Evolutionary conservation across 75 land plant genomes (phyloP).

Genomic region (Pinus taeda): DNA sequence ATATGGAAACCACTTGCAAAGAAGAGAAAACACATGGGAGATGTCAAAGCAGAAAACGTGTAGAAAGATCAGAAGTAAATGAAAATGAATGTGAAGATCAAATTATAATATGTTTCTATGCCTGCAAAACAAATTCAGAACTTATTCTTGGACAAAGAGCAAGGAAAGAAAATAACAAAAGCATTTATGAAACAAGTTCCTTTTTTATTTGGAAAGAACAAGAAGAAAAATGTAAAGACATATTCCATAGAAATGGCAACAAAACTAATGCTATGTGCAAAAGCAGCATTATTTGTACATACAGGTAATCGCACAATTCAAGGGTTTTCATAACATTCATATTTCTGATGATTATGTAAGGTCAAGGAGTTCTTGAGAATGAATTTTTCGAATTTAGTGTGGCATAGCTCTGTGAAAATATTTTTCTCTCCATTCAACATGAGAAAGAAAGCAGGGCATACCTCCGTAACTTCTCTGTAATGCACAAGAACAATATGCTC

Average conservation of each 20-base stretch:
- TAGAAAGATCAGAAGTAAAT: slow-evolving; percentile 2
- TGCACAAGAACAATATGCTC: slow-evolving; percentile 98
- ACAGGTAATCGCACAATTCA: background rate
- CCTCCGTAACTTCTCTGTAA: slow-evolving; percentile 86
- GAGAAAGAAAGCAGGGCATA: slow-evolving; percentile 7
- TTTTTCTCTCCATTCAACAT: too few species aligned
- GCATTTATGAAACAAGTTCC: background rate
- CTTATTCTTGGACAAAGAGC: background rate
- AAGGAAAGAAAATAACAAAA: background rate
- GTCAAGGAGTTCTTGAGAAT: background rate
- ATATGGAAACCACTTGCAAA: background rate
- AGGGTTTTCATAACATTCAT: too few species aligned
- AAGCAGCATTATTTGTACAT: background rate
- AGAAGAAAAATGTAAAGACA: background rate
- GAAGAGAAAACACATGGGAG: background rate
- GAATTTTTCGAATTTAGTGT: background rate
- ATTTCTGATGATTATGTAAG: background rate
- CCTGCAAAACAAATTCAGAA: background rate
- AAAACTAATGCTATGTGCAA: background rate
- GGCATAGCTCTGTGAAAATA: background rate
- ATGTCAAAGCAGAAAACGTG: background rate
- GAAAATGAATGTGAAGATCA: background rate
- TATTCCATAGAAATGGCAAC: background rate
- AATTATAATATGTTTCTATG: background rate
- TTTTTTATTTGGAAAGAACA: background rate